Conservation (phyloP, 1,284 basidiomycete genomes). For the Fistulina hepatica region DNA sequence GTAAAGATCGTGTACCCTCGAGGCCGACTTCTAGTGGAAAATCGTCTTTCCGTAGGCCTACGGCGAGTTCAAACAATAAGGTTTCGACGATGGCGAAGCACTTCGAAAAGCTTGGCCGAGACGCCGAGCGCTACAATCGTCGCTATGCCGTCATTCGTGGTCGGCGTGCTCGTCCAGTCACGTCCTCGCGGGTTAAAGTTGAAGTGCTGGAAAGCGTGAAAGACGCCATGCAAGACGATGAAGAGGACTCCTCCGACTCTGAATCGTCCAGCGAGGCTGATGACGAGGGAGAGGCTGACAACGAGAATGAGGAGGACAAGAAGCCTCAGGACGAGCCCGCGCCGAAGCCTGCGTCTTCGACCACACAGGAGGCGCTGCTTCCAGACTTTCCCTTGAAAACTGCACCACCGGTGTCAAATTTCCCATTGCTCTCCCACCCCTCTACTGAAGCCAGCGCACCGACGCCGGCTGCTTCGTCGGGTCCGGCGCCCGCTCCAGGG, state of each 20-base stretch:
- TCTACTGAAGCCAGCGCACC: conserved; percentile 8
- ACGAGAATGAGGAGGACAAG: conserved; percentile 1
- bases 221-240: conserved; percentile 83
- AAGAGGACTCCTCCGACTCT: conserved; percentile 65
- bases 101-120: conserved; percentile 61
- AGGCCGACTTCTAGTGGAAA: conserved; percentile 36
- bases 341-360: conserved; percentile 12
- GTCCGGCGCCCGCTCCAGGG: conserved; percentile 22
- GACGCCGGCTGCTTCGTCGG: conserved; percentile 4
- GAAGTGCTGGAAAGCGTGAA: conserved; percentile 87
- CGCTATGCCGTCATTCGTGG: conserved; percentile 77
- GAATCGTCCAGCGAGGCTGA: conserved; percentile 82
- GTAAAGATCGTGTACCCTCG: conserved; percentile 39
- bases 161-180: conserved; percentile 86
- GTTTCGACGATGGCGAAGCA: conserved; percentile 70
- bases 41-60: conserved; percentile 41
- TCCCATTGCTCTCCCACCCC: conserved; percentile 4
- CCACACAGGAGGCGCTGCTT: no score
- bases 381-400: conserved; percentile 18
- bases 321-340: conserved; percentile 15
- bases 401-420: conserved; percentile 15
- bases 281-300: conserved; percentile 70
- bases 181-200: conserved; percentile 80
- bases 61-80: conserved; percentile 41
- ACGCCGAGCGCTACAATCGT: conserved; percentile 55